These are phyloP conservation scores for Phytophthora nicotianae DNA, from an alignment of 352 stramenopile genomes.

Conservation along the genomic window DNA sequence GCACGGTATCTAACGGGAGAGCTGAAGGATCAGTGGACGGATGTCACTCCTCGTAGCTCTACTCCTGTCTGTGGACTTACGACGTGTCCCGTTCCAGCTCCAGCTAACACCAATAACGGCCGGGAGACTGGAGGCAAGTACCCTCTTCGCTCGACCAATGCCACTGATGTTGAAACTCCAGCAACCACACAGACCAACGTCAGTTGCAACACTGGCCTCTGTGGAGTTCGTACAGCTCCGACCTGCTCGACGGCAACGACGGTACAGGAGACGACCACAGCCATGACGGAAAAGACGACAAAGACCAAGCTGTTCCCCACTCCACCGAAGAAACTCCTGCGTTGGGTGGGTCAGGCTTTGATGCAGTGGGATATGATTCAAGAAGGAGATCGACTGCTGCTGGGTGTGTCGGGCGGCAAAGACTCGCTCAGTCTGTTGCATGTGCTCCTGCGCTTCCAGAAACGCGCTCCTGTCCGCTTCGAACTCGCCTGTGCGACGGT, in stretches of 20 bases:
- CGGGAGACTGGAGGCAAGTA: constrained; percentile 59
- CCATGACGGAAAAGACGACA: constrained; percentile 54
- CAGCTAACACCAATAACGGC: constrained; percentile 21
- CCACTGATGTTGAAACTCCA: constrained; percentile 17
- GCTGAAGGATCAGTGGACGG: constrained; percentile 56
- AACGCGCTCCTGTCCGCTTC: constrained; percentile 94
- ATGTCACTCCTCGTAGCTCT: constrained; percentile 4
- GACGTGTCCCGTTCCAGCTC: constrained; percentile 18
- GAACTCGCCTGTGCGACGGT: constrained; percentile 95
- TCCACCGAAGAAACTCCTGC: constrained; percentile 83
- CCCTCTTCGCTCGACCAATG: constrained; percentile 43
- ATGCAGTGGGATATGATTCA: constrained; percentile 97
- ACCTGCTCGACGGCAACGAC: constrained; percentile 21
- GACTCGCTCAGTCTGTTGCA: constrained; percentile 98
- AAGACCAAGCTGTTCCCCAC: constrained; percentile 60
- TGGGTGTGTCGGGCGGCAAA: constrained; percentile 97
- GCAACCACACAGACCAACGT: constrained; percentile 4
- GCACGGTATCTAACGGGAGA: constrained; percentile 47
- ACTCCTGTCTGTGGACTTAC: constrained; percentile 12
- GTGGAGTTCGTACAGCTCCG: constrained; percentile 17
- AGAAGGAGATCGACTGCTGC: constrained; percentile 93
- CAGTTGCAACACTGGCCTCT: constrained; percentile 25
- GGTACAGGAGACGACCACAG: constrained; percentile 46
- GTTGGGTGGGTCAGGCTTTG: constrained; percentile 86
- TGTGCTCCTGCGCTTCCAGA: constrained; percentile 94